Evolutionary conservation across 2,329 filamentous ascomycete species (phyloP).

Genomic region (Lecanicillium sp.): DNA sequence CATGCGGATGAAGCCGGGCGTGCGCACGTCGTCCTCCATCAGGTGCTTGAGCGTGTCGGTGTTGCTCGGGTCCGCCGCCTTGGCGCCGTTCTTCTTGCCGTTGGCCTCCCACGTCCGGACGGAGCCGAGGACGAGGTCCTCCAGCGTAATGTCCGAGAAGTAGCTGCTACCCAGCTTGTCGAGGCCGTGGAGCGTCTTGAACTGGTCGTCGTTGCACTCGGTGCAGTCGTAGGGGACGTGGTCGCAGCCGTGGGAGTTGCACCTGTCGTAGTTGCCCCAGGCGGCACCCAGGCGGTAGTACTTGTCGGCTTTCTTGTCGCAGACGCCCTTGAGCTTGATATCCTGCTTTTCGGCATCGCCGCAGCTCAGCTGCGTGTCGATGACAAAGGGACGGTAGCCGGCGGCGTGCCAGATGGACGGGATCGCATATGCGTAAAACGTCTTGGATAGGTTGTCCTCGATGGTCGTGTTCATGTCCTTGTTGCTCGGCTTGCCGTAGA

Average conservation of each 20-base stretch:
- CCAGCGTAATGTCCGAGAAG: not conserved
- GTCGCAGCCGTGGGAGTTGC: not conserved
- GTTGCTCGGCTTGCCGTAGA: not conserved
- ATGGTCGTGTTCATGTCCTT: conserved; percentile 5
- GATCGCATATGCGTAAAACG: conserved; percentile 27
- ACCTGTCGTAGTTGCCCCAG: not conserved
- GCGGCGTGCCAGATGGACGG: conserved; percentile 26
- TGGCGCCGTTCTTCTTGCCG: not conserved
- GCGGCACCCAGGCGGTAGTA: not conserved
- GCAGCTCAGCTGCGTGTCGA: conserved; percentile 27
- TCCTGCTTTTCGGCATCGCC: conserved; percentile 16
- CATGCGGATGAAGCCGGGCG: conserved; percentile 7
- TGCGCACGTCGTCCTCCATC: conserved; percentile 4
- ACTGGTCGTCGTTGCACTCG: conserved; percentile 2
- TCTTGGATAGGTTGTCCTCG: conserved; percentile 17
- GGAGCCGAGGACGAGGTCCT: conserved; percentile 5
- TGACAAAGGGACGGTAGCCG: conserved; percentile 24
- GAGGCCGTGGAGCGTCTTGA: conserved; percentile 3
- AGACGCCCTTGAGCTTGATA: conserved; percentile 19
- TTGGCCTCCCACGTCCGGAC: conserved; percentile 3
- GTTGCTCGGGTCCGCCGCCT: not conserved
- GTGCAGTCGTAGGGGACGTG: not conserved
- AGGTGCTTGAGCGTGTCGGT: not conserved
- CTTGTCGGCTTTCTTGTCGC: conserved; percentile 19
- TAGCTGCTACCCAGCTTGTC: not conserved